These are phyloP conservation scores for Micractinium conductrix DNA, from an alignment of 139 green algal species.

Conservation along the genomic window DNA sequence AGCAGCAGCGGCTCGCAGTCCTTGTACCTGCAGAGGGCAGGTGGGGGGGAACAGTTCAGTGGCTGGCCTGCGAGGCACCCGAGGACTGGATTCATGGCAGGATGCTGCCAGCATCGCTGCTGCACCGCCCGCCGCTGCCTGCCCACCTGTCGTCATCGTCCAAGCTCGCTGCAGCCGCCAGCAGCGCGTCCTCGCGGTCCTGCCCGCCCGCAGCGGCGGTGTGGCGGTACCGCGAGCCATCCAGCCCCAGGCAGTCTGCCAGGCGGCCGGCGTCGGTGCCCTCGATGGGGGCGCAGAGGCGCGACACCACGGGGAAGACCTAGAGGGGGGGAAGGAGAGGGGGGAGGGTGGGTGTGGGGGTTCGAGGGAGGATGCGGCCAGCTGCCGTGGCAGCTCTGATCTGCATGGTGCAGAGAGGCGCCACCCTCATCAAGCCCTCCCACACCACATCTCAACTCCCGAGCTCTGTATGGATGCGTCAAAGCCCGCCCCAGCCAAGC, in stretches of 20 bases:
- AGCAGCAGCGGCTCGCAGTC: slow-evolving; percentile 67
- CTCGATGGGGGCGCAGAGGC: slow-evolving; percentile 91
- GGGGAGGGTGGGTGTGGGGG: background rate
- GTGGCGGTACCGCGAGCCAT: slow-evolving; percentile 72
- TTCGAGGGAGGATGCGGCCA: background rate
- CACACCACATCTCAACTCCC: too few relatives aligned
- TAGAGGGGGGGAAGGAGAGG: slow-evolving; percentile 42
- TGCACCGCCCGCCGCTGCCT: too few relatives aligned
- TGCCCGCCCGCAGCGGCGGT: slow-evolving; percentile 21
- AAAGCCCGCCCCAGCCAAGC: background rate
- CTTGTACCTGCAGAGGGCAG: slow-evolving; percentile 32
- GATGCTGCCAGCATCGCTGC: too few relatives aligned
- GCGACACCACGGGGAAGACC: slow-evolving; percentile 93
- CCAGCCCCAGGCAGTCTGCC: slow-evolving; percentile 94
- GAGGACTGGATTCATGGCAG: too few relatives aligned
- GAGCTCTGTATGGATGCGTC: too few relatives aligned
- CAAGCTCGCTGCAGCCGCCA: slow-evolving; percentile 54
- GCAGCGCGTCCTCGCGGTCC: slow-evolving; percentile 58
- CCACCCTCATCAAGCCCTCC: too few relatives aligned
- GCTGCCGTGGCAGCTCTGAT: too few relatives aligned
- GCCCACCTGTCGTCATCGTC: slow-evolving; percentile 77
- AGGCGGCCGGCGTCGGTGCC: slow-evolving; percentile 89
- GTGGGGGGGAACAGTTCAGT: too few relatives aligned
- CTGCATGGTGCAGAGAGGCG: too few relatives aligned
- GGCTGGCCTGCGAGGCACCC: too few relatives aligned